Conservation (phyloP, 2,329 filamentous ascomycete species). For the Davidsoniella australis region DNA sequence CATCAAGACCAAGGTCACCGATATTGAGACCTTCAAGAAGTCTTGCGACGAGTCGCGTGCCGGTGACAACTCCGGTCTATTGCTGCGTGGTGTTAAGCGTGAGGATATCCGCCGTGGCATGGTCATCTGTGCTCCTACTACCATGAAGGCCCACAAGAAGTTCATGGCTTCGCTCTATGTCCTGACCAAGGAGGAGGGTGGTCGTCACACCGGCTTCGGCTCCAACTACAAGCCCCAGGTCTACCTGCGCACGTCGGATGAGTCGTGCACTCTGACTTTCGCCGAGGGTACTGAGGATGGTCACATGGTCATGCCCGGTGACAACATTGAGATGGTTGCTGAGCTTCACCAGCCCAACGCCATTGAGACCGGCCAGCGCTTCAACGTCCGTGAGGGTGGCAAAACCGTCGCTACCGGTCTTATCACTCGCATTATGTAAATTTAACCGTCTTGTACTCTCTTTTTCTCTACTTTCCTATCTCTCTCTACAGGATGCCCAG, state of each 20-base stretch:
- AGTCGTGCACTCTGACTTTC: slow-evolving; percentile 64
- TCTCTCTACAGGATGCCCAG: background rate
- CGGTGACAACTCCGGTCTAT: slow-evolving; percentile 93
- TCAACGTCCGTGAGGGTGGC: slow-evolving; percentile 97
- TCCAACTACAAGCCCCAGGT: slow-evolving; percentile 96
- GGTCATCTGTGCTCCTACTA: slow-evolving; percentile 74
- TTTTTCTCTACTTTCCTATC: background rate
- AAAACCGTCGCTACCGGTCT: slow-evolving; percentile 74
- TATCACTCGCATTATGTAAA: slow-evolving; percentile 52
- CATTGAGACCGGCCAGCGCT: slow-evolving; percentile 79
- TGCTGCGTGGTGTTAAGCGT: slow-evolving; percentile 88
- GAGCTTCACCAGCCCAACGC: slow-evolving; percentile 73
- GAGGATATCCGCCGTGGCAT: slow-evolving; percentile 92
- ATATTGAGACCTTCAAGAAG: slow-evolving; percentile 99
- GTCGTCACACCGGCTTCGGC: slow-evolving; percentile 87
- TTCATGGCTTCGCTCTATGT: slow-evolving; percentile 96
- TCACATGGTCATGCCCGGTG: slow-evolving; percentile 92
- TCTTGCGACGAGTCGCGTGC: slow-evolving; percentile 91
- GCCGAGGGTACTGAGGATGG: slow-evolving; percentile 65
- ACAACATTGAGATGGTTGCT: slow-evolving; percentile 96
- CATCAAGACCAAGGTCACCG: slow-evolving; percentile 98
- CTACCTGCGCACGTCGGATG: slow-evolving; percentile 83
- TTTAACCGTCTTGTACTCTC: background rate
- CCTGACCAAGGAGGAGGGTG: slow-evolving; percentile 92
- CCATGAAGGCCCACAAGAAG: slow-evolving; percentile 71